Evolutionary conservation across 2,329 filamentous ascomycete species (phyloP).

Genomic region (Colletotrichum magnum): DNA sequence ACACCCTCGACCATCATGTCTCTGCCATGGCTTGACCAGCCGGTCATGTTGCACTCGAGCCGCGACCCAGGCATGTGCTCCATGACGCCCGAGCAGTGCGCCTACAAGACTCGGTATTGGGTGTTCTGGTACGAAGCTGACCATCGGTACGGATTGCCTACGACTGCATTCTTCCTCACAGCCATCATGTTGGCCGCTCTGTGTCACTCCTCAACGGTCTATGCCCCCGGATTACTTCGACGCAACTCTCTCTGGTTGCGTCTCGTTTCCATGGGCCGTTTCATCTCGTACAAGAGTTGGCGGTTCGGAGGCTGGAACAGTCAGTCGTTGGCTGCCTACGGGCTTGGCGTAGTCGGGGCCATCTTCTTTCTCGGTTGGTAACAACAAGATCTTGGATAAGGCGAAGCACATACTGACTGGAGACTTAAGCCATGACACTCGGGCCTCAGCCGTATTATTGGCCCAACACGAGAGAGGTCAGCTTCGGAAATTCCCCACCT

Average conservation of each 20-base stretch:
- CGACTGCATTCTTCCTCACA: constrained; percentile 66
- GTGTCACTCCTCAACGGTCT: constrained; percentile 53
- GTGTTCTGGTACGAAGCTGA: constrained; percentile 59
- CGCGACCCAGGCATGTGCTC: constrained; percentile 49
- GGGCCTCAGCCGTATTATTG: constrained; percentile 70
- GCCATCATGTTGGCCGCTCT: constrained; percentile 64
- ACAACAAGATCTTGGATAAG: too few relatives aligned
- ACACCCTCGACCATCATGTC: constrained; percentile 18
- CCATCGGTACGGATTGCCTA: constrained; percentile 65
- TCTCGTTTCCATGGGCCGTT: constrained; percentile 28
- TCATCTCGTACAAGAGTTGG: constrained; percentile 44
- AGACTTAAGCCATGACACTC: constrained; percentile 54
- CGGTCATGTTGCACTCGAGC: constrained; percentile 56
- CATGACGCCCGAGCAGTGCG: constrained; percentile 59
- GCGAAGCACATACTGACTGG: neutral
- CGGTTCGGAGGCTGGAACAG: constrained; percentile 53
- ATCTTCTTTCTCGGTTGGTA: constrained; percentile 59
- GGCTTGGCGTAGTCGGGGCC: constrained; percentile 55
- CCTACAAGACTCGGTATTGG: constrained; percentile 61
- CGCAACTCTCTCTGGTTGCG: constrained; percentile 20
- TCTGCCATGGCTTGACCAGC: constrained; percentile 55
- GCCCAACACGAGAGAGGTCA: constrained; percentile 56
- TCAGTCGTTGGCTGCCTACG: constrained; percentile 59
- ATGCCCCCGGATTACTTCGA: constrained; percentile 51
- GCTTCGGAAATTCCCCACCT: constrained; percentile 66